Percentiles rank a stretch among this genome's conserved stretches.
Conservation (phyloP, 495 filamentous ascomycete species). For the Trichoderma gamsii region DNA sequence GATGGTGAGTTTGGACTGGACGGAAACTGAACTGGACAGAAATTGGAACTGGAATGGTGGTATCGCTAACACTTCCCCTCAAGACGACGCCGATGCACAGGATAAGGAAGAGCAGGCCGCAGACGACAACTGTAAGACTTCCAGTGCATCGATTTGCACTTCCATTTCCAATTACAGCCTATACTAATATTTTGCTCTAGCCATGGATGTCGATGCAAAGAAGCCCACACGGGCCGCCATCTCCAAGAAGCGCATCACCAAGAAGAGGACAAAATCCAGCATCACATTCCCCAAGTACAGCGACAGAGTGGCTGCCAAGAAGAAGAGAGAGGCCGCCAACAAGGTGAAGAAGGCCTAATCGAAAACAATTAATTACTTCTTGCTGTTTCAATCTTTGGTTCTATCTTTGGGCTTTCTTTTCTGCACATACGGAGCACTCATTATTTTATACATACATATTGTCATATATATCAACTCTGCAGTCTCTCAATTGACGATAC, state of each 20-base stretch:
- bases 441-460: constrained; percentile 1
- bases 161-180: no score
- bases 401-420: background rate
- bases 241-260: constrained; percentile 11
- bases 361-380: background rate
- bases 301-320: constrained; percentile 11
- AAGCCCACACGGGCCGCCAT: constrained; percentile 1
- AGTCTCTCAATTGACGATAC: constrained; percentile 15
- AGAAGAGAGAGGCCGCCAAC: background rate
- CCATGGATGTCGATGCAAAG: constrained; percentile 17
- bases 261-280: constrained; percentile 13
- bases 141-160: background rate
- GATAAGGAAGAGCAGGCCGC: constrained; percentile 7
- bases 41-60: background rate
- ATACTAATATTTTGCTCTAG: constrained; percentile 4
- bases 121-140: constrained; percentile 5
- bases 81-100: background rate
- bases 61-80: background rate
- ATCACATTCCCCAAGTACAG: constrained; percentile 16
- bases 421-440: constrained; percentile 1
- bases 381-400: background rate
- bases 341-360: background rate
- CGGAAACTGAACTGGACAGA: no score
- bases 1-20: constrained; percentile 12
- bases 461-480: background rate